Conservation (phyloP, 768 basidiomycete genomes). For the Panellus pusillus region DNA sequence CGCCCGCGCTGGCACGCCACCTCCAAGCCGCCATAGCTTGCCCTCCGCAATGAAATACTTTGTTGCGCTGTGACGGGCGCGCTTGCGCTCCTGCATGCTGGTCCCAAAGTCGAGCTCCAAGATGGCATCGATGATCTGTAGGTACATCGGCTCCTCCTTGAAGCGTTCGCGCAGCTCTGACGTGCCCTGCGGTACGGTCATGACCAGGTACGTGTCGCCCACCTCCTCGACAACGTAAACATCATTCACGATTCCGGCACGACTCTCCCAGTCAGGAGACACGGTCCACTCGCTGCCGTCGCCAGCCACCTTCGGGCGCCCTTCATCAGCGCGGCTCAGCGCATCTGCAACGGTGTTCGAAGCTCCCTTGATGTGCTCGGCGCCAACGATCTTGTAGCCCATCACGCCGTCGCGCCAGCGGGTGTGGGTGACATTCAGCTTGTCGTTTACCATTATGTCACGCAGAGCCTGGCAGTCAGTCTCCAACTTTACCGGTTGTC, state of each 20-base stretch:
- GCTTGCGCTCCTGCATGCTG: too few relatives aligned
- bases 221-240: background rate
- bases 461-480: conserved; percentile 23
- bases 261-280: conserved; percentile 26
- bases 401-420: conserved; percentile 31
- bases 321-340: conserved; percentile 19
- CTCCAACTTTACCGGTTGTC: conserved; percentile 23
- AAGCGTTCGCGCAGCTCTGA: conserved; percentile 9
- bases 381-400: conserved; percentile 20
- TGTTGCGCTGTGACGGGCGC: conserved; percentile 4
- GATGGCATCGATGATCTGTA: conserved; percentile 10
- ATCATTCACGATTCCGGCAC: conserved; percentile 15
- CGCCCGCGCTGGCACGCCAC: background rate
- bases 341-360: conserved; percentile 24
- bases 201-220: background rate
- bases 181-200: background rate
- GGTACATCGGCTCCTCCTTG: conserved; percentile 12
- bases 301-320: background rate
- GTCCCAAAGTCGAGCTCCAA: conserved; percentile 14
- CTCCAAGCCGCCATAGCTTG: conserved; percentile 17
- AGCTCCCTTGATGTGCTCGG: conserved; percentile 23
- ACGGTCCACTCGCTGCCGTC: conserved; percentile 23
- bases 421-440: conserved; percentile 24
- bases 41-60: conserved; percentile 11
- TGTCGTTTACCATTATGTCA: conserved; percentile 26